Percentiles rank a stretch among this genome's conserved stretches.
phyloP scores from a whole-genome alignment of 805 yeast genomes.

The Candida maris region DNA sequence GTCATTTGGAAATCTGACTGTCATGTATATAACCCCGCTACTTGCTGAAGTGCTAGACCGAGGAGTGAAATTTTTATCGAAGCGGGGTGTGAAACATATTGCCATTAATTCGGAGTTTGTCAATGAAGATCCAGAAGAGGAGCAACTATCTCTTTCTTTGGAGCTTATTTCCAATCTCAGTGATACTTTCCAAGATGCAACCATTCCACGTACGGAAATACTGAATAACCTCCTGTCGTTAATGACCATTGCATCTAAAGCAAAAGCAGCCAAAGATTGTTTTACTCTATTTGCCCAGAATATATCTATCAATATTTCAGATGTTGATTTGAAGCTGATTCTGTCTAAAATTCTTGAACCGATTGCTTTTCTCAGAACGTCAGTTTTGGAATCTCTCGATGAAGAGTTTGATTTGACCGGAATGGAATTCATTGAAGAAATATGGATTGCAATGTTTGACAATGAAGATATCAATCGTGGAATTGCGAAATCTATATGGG shows the following conservation, averaged over 20 bases:
- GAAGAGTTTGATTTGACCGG: constrained; percentile 68
- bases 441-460: constrained; percentile 78
- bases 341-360: constrained; percentile 56
- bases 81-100: constrained; percentile 47
- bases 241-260: constrained; percentile 70
- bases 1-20: constrained; percentile 62
- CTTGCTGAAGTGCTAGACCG: constrained; percentile 62
- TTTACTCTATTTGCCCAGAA: constrained; percentile 73
- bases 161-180: constrained; percentile 70
- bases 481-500: constrained; percentile 80
- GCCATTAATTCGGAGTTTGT: constrained; percentile 61
- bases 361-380: constrained; percentile 67
- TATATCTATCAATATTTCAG: constrained; percentile 58
- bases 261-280: constrained; percentile 81
- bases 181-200: constrained; percentile 60
- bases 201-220: constrained; percentile 67
- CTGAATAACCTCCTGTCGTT: constrained; percentile 60
- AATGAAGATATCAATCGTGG: constrained; percentile 59
- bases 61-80: constrained; percentile 56
- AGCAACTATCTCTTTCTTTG: constrained; percentile 70
- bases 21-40: constrained; percentile 75
- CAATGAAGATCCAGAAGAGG: constrained; percentile 87
- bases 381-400: constrained; percentile 81
- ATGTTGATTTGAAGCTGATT: constrained; percentile 55
- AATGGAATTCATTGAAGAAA: constrained; percentile 41